These are phyloP conservation scores for Pochonia chlamydosporia DNA, from an alignment of 2,329 filamentous ascomycete species.

Conservation along the genomic window DNA sequence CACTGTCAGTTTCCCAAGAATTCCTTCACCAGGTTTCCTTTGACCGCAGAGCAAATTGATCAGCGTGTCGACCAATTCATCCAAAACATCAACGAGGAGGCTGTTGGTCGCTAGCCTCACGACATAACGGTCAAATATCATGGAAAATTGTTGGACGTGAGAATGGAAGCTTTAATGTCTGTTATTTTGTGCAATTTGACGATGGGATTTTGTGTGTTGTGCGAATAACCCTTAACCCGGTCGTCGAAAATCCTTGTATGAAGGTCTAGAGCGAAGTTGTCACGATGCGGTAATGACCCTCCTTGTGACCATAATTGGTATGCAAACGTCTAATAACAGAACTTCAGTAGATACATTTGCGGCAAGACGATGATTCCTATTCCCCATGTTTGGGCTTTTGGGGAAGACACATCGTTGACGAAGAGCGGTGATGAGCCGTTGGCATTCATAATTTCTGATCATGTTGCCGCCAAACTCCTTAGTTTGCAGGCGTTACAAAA, in stretches of 20 bases:
- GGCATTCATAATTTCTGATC: background rate
- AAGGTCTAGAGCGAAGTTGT: background rate
- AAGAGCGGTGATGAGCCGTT: background rate
- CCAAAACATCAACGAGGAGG: constrained; percentile 12
- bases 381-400: constrained; percentile 13
- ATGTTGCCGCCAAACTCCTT: constrained; percentile 7
- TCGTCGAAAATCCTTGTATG: background rate
- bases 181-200: constrained; percentile 15
- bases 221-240: background rate
- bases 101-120: constrained; percentile 16
- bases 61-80: constrained; percentile 12
- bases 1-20: background rate
- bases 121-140: constrained; percentile 10
- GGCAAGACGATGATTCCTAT: constrained; percentile 16
- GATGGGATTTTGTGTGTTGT: background rate
- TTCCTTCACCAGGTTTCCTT: no score
- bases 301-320: background rate
- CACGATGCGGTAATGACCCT: background rate
- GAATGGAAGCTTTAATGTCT: constrained; percentile 18
- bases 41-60: background rate
- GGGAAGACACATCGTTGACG: constrained; percentile 8
- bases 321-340: background rate
- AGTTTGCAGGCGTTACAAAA: constrained; percentile 10
- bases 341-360: constrained; percentile 12
- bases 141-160: constrained; percentile 11